A percentile compares a stretch with the other conserved stretches of the same genome.
Conservation (phyloP, 208 protist genomes). For the Wallacemonas collosoma region DNA sequence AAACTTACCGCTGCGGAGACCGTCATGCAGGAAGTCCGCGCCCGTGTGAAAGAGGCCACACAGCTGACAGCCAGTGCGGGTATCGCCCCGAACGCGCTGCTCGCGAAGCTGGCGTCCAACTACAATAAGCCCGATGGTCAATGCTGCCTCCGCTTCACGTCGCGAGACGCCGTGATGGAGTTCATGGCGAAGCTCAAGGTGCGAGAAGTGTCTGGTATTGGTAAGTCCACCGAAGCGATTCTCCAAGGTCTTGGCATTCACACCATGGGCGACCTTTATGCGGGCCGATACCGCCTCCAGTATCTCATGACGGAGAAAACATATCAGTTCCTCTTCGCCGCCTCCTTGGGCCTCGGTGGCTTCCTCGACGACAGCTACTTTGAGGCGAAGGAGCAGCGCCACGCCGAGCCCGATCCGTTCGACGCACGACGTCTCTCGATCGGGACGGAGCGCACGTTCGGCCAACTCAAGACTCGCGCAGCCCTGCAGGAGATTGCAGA, state of each 20-base stretch:
- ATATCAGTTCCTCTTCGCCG: slow-evolving; percentile 57
- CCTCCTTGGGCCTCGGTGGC: slow-evolving; percentile 50
- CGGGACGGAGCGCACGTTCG: slow-evolving; percentile 75
- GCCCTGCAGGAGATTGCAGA: slow-evolving; percentile 58
- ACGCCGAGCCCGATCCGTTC: slow-evolving; percentile 6
- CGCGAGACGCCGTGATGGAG: slow-evolving; percentile 67
- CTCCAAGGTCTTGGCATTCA: slow-evolving; percentile 50
- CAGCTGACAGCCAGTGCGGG: slow-evolving; percentile 86
- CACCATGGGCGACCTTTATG: slow-evolving; percentile 62
- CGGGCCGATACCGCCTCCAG: slow-evolving; percentile 45
- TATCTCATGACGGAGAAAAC: slow-evolving; percentile 69
- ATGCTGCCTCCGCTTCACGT: slow-evolving; percentile 75
- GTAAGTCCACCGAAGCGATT: slow-evolving; percentile 51
- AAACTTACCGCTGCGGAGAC: slow-evolving; percentile 50
- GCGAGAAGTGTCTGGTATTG: slow-evolving; percentile 82
- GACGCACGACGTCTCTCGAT: slow-evolving; percentile 61
- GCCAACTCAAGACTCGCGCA: slow-evolving; percentile 26
- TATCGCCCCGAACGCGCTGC: slow-evolving; percentile 79
- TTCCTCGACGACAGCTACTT: slow-evolving; percentile 36
- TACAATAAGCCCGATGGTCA: slow-evolving; percentile 96
- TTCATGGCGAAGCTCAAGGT: slow-evolving; percentile 76
- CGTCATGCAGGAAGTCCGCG: slow-evolving; percentile 64
- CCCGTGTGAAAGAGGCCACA: slow-evolving; percentile 63
- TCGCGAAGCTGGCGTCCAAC: slow-evolving; percentile 93
- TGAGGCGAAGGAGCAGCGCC: background rate